These are phyloP conservation scores for Stachybotrys chlorohalonatus DNA, from an alignment of 2,329 filamentous ascomycete genomes.

Conservation along the genomic window DNA sequence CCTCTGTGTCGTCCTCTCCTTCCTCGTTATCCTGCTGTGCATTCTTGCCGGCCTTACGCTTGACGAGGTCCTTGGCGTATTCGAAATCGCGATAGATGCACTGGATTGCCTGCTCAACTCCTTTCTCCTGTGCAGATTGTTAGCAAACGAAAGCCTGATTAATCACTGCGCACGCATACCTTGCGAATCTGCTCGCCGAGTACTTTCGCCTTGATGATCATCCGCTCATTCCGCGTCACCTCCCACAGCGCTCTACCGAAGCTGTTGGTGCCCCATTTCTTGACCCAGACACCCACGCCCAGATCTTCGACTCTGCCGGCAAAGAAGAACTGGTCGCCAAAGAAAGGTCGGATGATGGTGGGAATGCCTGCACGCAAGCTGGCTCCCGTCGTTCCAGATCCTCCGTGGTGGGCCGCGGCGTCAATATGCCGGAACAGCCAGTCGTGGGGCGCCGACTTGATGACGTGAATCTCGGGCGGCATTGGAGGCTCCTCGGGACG, in stretches of 20 bases:
- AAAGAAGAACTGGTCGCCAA: constrained; percentile 97
- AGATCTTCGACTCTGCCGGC: constrained; percentile 83
- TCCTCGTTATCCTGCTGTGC: constrained; percentile 29
- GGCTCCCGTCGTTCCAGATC: constrained; percentile 88
- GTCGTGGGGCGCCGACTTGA: constrained; percentile 87
- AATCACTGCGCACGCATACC: constrained; percentile 39
- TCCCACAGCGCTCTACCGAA: constrained; percentile 87
- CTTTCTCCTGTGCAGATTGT: constrained; percentile 59
- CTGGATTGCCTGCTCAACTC: constrained; percentile 83
- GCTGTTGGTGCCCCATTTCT: constrained; percentile 77
- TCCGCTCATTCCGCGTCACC: constrained; percentile 79
- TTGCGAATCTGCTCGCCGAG: constrained; percentile 81
- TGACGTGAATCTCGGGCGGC: constrained; percentile 73
- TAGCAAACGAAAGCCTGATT: constrained; percentile 7
- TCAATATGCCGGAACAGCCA: constrained; percentile 95
- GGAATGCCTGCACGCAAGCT: constrained; percentile 85
- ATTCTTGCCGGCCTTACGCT: constrained; percentile 49
- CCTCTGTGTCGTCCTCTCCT: constrained; percentile 54
- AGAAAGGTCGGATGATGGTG: constrained; percentile 93
- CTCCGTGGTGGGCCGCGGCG: constrained; percentile 88
- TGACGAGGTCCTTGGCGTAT: constrained; percentile 79
- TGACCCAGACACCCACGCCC: constrained; percentile 82
- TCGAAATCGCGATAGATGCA: constrained; percentile 92
- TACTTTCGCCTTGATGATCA: constrained; percentile 77
- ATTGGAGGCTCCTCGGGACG: constrained; percentile 56